Conservation (phyloP, 495 filamentous ascomycete species). For the Penicillium tannophilum region DNA sequence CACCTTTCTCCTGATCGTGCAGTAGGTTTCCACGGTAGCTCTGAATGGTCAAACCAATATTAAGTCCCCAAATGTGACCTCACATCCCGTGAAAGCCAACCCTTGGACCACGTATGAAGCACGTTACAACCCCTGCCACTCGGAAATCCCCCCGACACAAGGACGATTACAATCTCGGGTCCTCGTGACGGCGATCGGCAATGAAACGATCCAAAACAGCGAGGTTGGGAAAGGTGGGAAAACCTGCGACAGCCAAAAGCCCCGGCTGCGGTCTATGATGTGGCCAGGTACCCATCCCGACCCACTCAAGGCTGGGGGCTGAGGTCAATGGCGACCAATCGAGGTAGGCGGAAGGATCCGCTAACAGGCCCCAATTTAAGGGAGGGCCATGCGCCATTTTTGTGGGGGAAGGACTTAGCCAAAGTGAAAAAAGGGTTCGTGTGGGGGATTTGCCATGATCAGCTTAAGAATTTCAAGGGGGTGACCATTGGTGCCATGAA, state of each 20-base stretch:
- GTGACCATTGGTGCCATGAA: neutral
- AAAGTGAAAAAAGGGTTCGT: slow-evolving; percentile 25
- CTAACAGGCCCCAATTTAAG: slow-evolving; percentile 17
- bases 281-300: slow-evolving; percentile 27
- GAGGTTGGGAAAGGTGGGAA: slow-evolving; percentile 5
- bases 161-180: neutral
- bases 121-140: neutral
- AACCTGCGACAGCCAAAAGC: slow-evolving; percentile 4
- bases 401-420: slow-evolving; percentile 27
- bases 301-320: slow-evolving; percentile 28
- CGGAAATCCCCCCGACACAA: neutral
- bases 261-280: slow-evolving; percentile 14
- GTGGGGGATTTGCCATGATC: slow-evolving; percentile 27
- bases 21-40: neutral
- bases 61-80: neutral
- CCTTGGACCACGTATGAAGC: neutral
- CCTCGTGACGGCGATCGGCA: slow-evolving; percentile 14
- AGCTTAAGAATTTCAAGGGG: neutral
- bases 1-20: neutral
- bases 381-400: slow-evolving; percentile 34
- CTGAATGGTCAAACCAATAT: neutral
- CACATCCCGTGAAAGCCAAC: neutral
- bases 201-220: slow-evolving; percentile 7
- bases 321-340: slow-evolving; percentile 7
- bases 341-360: slow-evolving; percentile 21